Evolutionary conservation across 768 basidiomycete genomes (phyloP), one percentile per base, ranked within the genome.

Genomic region (Albatrellus ellisii): DNA sequence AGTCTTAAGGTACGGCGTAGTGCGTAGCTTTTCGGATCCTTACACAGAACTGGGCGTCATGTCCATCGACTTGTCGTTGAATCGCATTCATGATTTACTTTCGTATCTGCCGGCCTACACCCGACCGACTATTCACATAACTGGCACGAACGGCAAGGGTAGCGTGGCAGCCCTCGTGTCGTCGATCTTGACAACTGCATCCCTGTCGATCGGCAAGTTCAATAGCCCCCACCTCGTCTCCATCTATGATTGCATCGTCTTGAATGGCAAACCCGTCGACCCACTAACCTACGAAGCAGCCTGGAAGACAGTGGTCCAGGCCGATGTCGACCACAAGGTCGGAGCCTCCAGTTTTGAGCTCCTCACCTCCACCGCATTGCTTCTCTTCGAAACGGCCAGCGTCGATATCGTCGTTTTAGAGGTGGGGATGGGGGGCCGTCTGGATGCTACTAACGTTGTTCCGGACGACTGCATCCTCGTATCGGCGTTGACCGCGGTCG

Each of bases 71-170:
- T 70, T 88, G 8, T 69, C 71, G 10, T 66, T 88, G 3, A 66
- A 76, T 41, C 71, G 80, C 6, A 66, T 88, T 27, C 52, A 56
- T 32, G 56, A 44, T 3, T 66, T 90, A 0, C 68, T 80, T 26
- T 44, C 56, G 2, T 53, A 67, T 50, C 61, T 94, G 4, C 76
- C 74, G 0, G 60, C 66, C 0, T 81, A 84, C 54, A 74, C 67
- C 0, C 71, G 86, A 2, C 94, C 90, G 0, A 88, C 90, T 0
- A 67, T 86, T 26, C 95, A 99, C 54, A 71, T 98, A 44, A 79
- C 90, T 6, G 95, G 95, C 0, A 99, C 95, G 0, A 98, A 99
- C 60, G 94, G 94, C 7, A 99, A 98, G 60, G 95, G 95, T 26
- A 92, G 87, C 51, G 88, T 94, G 10, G 79, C 89, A 1, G 79